Percentiles rank a stretch among this genome's conserved stretches.
phyloP scores from a whole-genome alignment of 306 rosid species.

The Crataegus laevigata region DNA sequence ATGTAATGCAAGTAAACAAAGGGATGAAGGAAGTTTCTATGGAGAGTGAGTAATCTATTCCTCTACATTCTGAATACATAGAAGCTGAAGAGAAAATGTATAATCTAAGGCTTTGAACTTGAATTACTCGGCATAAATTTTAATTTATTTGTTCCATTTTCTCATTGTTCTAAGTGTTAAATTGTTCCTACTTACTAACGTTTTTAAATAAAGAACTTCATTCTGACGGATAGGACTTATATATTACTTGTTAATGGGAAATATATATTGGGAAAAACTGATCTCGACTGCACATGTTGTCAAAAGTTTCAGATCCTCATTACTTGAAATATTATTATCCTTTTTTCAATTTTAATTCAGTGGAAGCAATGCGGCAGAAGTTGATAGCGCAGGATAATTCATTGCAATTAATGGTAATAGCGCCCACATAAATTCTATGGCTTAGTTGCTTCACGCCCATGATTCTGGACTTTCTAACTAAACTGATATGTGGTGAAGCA shows the following conservation, averaged over 20 bases:
- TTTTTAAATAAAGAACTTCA: not conserved
- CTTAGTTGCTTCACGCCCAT: conserved; percentile 15
- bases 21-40: conserved; percentile 70
- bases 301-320: not conserved
- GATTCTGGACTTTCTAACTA: conserved; percentile 14
- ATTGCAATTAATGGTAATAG: conserved; percentile 66
- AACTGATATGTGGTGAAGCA: conserved; percentile 31
- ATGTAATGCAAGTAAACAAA: conserved; percentile 72
- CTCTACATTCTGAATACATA: conserved; percentile 15
- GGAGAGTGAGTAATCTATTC: conserved; percentile 58
- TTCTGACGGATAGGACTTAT: not conserved
- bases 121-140: not conserved
- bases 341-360: conserved; percentile 39
- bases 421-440: not conserved
- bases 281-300: not conserved
- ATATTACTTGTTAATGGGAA: not conserved
- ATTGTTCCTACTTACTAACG: not conserved
- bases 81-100: conserved; percentile 13
- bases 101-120: not conserved
- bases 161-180: not conserved
- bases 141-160: too few species aligned
- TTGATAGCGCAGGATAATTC: conserved; percentile 55
- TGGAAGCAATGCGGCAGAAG: conserved; percentile 65
- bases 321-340: not conserved
- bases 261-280: not conserved